Percentiles rank a stretch among this genome's conserved stretches.
These are phyloP conservation scores for Thymus mandschuricus DNA, from an alignment of 257 asterid genomes.

Conservation along the genomic window DNA sequence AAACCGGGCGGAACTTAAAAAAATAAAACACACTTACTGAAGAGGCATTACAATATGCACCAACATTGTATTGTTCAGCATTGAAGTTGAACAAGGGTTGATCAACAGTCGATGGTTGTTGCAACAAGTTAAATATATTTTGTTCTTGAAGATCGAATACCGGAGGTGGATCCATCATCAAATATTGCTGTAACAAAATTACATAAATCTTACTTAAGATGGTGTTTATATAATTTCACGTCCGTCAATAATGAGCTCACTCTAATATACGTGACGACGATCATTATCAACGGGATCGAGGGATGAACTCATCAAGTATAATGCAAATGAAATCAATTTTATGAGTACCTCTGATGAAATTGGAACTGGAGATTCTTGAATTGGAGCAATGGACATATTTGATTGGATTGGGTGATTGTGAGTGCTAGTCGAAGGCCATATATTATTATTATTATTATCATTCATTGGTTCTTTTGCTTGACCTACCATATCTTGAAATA, in stretches of 20 bases:
- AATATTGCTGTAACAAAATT: constrained; percentile 21
- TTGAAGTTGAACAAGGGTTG: constrained; percentile 25
- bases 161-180: constrained; percentile 27
- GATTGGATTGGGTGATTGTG: constrained; percentile 12
- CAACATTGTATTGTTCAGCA: constrained; percentile 20
- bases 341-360: constrained; percentile 35
- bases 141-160: constrained; percentile 19
- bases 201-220: background rate
- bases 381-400: constrained; percentile 18
- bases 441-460: background rate
- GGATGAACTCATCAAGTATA: background rate
- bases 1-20: no score
- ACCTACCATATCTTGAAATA: constrained; percentile 34
- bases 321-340: background rate
- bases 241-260: no score
- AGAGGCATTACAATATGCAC: constrained; percentile 22
- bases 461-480: constrained; percentile 22
- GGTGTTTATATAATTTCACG: no score
- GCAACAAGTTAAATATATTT: background rate
- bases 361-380: constrained; percentile 18
- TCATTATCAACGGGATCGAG: no score
- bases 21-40: constrained; percentile 11
- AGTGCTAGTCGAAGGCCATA: background rate
- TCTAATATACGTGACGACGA: no score
- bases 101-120: constrained; percentile 31